Evolutionary conservation across 1,284 basidiomycete genomes (phyloP).

Genomic region (Gymnopus androsaceus): DNA sequence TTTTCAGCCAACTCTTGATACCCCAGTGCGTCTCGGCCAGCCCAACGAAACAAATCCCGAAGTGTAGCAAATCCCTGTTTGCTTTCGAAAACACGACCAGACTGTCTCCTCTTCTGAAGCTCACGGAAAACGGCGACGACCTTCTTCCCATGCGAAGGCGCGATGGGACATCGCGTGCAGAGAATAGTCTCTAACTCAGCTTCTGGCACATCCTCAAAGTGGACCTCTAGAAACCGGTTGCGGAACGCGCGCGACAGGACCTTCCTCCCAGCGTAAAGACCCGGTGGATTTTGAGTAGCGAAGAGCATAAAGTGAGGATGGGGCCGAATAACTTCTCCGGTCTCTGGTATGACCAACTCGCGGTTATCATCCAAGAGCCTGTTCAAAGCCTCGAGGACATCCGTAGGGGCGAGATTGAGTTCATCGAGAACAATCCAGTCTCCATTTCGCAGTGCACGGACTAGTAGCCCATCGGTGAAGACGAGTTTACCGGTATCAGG

Average conservation of each 20-base stretch:
- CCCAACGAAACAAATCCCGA: constrained; percentile 98
- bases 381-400: constrained; percentile 97
- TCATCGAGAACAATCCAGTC: constrained; percentile 99
- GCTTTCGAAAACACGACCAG: constrained; percentile 93
- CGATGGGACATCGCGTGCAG: constrained; percentile 85
- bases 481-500: constrained; percentile 88
- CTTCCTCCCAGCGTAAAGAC: constrained; percentile 96
- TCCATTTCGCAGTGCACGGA: constrained; percentile 88
- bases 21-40: constrained; percentile 82
- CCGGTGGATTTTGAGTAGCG: constrained; percentile 97
- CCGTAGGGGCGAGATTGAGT: constrained; percentile 95
- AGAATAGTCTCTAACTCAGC: constrained; percentile 92
- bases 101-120: constrained; percentile 89
- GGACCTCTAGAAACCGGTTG: constrained; percentile 98
- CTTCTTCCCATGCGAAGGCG: constrained; percentile 88
- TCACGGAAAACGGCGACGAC: constrained; percentile 95
- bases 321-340: constrained; percentile 91
- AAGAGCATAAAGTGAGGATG: constrained; percentile 98
- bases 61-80: constrained; percentile 97
- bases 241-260: constrained; percentile 95
- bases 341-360: constrained; percentile 95
- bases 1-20: constrained; percentile 95
- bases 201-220: constrained; percentile 97
- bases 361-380: constrained; percentile 97
- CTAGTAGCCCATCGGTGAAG: constrained; percentile 93